Percentiles rank a stretch among this genome's conserved stretches.
These are phyloP conservation scores for Stachybotrys echinatus DNA, from an alignment of 2,329 filamentous ascomycete species.

Conservation along the genomic window DNA sequence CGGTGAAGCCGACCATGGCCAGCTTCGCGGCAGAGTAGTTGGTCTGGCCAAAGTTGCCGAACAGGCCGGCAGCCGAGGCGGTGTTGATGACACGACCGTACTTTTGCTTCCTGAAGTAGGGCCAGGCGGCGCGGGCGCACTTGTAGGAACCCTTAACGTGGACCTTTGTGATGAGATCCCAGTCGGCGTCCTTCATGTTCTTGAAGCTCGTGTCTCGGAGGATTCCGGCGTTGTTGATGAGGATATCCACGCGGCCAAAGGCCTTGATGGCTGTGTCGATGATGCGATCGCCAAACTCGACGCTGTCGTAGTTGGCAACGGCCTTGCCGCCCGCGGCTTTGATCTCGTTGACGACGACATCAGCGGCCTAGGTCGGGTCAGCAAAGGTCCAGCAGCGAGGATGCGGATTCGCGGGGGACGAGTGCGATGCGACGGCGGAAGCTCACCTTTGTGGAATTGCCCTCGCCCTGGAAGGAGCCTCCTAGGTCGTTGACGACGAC, in stretches of 20 bases:
- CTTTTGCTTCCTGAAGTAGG: constrained; percentile 97
- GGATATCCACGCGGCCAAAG: constrained; percentile 84
- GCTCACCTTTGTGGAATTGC: constrained; percentile 74
- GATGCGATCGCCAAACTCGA: constrained; percentile 89
- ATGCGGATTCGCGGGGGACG: not conserved
- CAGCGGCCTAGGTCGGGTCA: constrained; percentile 56
- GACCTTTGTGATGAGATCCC: constrained; percentile 91
- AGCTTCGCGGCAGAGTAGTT: constrained; percentile 98
- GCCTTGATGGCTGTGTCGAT: constrained; percentile 80
- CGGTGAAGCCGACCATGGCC: constrained; percentile 91
- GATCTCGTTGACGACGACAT: constrained; percentile 79
- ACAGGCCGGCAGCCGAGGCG: constrained; percentile 89
- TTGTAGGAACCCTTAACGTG: constrained; percentile 95
- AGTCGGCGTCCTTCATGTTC: constrained; percentile 96
- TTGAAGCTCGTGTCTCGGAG: constrained; percentile 94
- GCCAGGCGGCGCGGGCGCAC: constrained; percentile 91
- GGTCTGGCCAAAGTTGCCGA: constrained; percentile 90
- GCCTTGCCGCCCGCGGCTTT: constrained; percentile 88
- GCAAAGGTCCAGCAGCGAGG: constrained; percentile 12
- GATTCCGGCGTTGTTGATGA: constrained; percentile 98
- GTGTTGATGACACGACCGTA: constrained; percentile 97
- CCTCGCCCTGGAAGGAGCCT: constrained; percentile 89
- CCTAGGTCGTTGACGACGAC: constrained; percentile 97
- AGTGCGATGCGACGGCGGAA: not conserved
- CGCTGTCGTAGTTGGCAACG: constrained; percentile 94